Base-by-base conservation (phyloP, 352 stramenopile species). In the Pythium phragmiticola region DNA sequence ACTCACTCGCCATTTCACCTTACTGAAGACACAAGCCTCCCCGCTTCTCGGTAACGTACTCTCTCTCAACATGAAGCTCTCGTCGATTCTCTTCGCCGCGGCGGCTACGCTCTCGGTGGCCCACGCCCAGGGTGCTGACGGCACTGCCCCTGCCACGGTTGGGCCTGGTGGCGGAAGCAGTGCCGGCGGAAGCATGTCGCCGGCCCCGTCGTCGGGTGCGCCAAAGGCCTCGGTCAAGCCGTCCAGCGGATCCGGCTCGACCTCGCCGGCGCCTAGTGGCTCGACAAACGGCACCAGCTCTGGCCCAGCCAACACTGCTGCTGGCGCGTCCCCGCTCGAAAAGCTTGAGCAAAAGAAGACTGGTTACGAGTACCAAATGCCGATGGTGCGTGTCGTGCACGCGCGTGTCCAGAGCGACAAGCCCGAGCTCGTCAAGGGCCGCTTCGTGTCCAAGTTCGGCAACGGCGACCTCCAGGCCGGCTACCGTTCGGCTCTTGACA, bases 321-420 rank as follows among this genome's bases (percentile, higher is more conserved):
- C 28, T 7, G 49, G 39, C 30, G 37, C 23, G 26, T 66, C 60
- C 12, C 37, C 41, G 2, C 76, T 85, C 28, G 68, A 66, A 7
- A 50, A 58, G 14, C 74, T 87, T 63, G 70, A 78, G 74, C 73
- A 74, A 4, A 66, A 62, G 14, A 56, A 28, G 53, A 63, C 79
- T 46, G 54, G 68, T 0, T 68, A 66, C 34, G 60, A 71, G 65
- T 89, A 87, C 68, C 78, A 90, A 69, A 91, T 94, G 80, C 51
- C 65, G 5, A 51, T 74, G 17, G 77, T 94, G 19, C 76, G 74
- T 13, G 83, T 73, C 1, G 65, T 92, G 7, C 83, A 94, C 45
- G 83, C 85, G 0, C 82, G 85, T 33, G 81, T 90, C 36, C 84
- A 94, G 63, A 80, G 77, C 36, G 84, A 94, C 66, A 69, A 74